Base-by-base conservation (phyloP, 2,329 filamentous ascomycete genomes). In the Ophiostoma perfectum region DNA sequence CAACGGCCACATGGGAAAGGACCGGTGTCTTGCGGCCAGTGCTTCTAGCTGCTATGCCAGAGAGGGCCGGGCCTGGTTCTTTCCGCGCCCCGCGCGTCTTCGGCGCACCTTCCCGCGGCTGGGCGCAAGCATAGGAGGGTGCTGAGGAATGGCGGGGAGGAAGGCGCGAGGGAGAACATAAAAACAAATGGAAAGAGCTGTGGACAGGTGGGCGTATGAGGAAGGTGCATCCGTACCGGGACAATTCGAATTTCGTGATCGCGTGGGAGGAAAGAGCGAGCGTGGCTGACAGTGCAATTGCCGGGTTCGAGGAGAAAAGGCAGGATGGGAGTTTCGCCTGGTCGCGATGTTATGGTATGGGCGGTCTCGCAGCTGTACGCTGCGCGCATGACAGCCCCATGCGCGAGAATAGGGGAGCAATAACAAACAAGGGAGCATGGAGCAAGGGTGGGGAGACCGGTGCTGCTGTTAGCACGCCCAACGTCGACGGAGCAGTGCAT, bases 331-430 rank as follows among this genome's bases (percentile, higher is more conserved):
- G 27, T 27, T 55, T 16, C 45, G 14, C 45, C 14, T 16, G n/a
- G 49, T 55, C 49, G 49, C 49, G 49, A 55, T 55, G 49, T 47
- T 47, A 45, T 45, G 42, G 9, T 49, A 49, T 49, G 45, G 11
- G 14, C 14, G 45, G 45, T 49, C 45, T 49, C 14, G 45, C 27
- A 39, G 55, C 55, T 60, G 55, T 14, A 12, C 52, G 49, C 49
- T 52, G 49, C 3, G 52, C 42, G 49, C 47, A 41, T 11, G 18
- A 45, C 6, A 27, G 18, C 4, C 27, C 45, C 49, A 65, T 60
- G 67, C 41, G 41, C 55, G 49, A 27, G 52, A 65, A 68, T 66
- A 68, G 67, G 67, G 64, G 67, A 65, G 64, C 67, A 68, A 66
- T 64, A 66, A 68, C 64, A 68, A 68, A 68, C 67, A 65, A 62